Base-by-base conservation (phyloP, 1,284 basidiomycete species). In the Afroboletus lepidellus region DNA sequence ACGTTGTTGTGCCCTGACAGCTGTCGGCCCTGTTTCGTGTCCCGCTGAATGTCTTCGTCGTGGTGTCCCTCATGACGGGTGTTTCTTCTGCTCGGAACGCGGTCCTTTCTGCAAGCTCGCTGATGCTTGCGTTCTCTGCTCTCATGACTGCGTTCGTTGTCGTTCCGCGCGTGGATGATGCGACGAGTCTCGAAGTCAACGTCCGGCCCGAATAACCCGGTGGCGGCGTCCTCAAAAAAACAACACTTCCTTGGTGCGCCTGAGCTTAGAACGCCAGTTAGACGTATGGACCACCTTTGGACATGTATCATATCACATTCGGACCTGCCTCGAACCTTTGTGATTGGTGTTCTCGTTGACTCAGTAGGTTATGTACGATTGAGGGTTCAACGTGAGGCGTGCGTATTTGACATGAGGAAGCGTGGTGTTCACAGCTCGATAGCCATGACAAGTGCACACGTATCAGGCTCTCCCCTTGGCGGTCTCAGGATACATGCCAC, bases 41-140 rank as follows among this genome's bases (percentile, higher is more conserved):
- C 5, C 87, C 87, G 0, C 74, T 89, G 43, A 89, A 89, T 64
- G 60, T 85, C 6, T 87, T 90, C 54, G 87, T 90, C 34, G 83
- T 86, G 25, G 74, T 82, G n/a, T 81, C 86, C 1, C 75, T 89
- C 13, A 67, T 88, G 59, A 85, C 81, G 1, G 87, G 86, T 5
- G 82, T 86, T 16, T 84, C 83, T 0, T 79, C 79, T 4, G 84
- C 86, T 16, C 78, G 85, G 12, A 73, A 78, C 46, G 73, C 76
- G 2, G 86, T 89, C 9, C 77, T 88, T 32, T 76, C 78, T 1
- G 81, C 78, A 0, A 78, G 83, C 57, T 76, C 84, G 3, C 41
- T 80, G 36, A 77, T 83, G 68, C 73, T 89, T 33, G 75, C 77
- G 1, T 72, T 84, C 50, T 84, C 85, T 8, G 77, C 85, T 9